Base-by-base conservation (phyloP, 306 rosid genomes). In the Fagus sylvatica region DNA sequence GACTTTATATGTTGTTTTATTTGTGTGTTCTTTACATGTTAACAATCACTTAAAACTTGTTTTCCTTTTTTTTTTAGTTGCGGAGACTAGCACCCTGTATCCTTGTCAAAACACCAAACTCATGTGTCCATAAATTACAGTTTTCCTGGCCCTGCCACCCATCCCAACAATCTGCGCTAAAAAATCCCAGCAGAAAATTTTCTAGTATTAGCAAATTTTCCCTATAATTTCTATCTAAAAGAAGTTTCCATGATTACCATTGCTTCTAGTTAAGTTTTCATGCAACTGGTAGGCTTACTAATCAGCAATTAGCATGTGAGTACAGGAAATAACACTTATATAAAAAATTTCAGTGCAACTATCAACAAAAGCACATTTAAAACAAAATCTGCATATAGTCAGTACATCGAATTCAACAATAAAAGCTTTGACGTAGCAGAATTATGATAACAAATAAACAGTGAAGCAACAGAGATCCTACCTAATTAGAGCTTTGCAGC, bases 401-500 rank as follows among this genome's bases (percentile, higher is more conserved):
- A 66, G 28, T 39, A 39, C 5, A 39, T 39, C 17, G 49, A 77
- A 81, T 15, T 13, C 68, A 75, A 32, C 65, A 74, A 54, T 49
- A 79, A 79, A 83, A 78, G 39, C 11, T 40, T 15, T 40, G 11
- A 46, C 55, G 62, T 67, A 43, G 73, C 42, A 74, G 28, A 70
- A 70, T 62, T 53, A 71, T 49, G 66, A 74, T 77, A 39, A 17
- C 19, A 8, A 41, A 19, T 10, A 60, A 17, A 53, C 12, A 30
- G 40, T 73, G 60, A 68, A 61, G 53, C 9, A 60, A 73, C 46
- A 56, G 17, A 39, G 34, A 59, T 10, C n/a, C 77, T 92, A 95
- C 98, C 98, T 81, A 68, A 95, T 85, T 79, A 91, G 82, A 84
- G 98, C 97, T 88, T 91, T 95, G 86, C 98, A 95, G 79, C 98